Percentiles rank a stretch among this genome's conserved stretches.
These are phyloP conservation scores for Hylodesmum podocarpum DNA, from an alignment of 306 rosid genomes.

Conservation along the genomic window DNA sequence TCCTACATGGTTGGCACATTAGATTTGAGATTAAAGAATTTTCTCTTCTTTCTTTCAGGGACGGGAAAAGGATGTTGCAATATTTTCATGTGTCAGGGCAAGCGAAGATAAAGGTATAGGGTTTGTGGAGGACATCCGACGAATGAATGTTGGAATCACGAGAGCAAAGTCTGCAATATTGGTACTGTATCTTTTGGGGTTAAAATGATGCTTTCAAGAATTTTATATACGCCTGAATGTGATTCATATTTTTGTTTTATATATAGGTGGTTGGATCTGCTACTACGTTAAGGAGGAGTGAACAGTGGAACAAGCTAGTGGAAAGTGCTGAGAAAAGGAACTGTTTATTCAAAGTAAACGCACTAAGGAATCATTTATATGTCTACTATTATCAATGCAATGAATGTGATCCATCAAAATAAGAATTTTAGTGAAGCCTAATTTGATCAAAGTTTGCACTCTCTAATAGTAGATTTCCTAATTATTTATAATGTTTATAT, in stretches of 20 bases:
- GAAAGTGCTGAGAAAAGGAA: constrained; percentile 75
- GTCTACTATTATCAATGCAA: constrained; percentile 10
- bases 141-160: constrained; percentile 95
- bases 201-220: constrained; percentile 1
- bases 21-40: constrained; percentile 16
- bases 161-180: constrained; percentile 90
- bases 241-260: constrained; percentile 23
- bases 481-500: neutral
- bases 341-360: constrained; percentile 60
- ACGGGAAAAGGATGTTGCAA: constrained; percentile 86
- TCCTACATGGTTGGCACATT: constrained; percentile 7
- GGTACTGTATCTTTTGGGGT: constrained; percentile 51
- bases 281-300: constrained; percentile 65
- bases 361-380: constrained; percentile 6
- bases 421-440: neutral
- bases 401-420: neutral
- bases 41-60: constrained; percentile 50
- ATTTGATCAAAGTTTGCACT: neutral
- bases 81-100: constrained; percentile 95
- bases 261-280: constrained; percentile 91
- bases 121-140: constrained; percentile 69
- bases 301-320: constrained; percentile 81
- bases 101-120: constrained; percentile 70
- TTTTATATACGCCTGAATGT: constrained; percentile 9
- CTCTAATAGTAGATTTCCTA: neutral